A percentile compares a stretch with the other conserved stretches of the same genome.
These are phyloP conservation scores for Sphagnurus paluster DNA, from an alignment of 1,284 basidiomycete genomes.

Conservation along the genomic window DNA sequence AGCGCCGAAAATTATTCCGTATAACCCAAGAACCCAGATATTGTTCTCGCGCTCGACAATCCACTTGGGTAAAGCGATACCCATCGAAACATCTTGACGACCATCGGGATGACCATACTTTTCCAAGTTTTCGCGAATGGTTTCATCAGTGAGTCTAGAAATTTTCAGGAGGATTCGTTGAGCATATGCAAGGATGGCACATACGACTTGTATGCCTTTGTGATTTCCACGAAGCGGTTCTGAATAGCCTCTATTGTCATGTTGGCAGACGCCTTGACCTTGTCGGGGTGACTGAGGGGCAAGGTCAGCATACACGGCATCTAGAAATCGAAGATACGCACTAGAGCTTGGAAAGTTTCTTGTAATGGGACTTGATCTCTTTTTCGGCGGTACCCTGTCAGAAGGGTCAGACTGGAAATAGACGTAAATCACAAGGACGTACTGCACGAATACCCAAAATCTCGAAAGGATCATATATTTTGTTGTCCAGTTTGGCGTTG, in stretches of 20 bases:
- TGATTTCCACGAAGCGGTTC: constrained; percentile 88
- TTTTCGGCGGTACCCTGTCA: constrained; percentile 80
- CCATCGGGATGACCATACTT: constrained; percentile 97
- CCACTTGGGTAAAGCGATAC: constrained; percentile 95
- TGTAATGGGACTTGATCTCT: constrained; percentile 96
- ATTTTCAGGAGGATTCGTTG: constrained; percentile 5
- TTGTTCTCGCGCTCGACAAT: constrained; percentile 92
- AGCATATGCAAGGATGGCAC: constrained; percentile 23
- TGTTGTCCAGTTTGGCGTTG: constrained; percentile 61
- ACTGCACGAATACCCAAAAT: constrained; percentile 86
- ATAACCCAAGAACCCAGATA: constrained; percentile 86
- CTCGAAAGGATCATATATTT: constrained; percentile 92
- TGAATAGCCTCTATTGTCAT: constrained; percentile 91
- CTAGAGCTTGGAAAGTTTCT: constrained; percentile 90
- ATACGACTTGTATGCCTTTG: constrained; percentile 97
- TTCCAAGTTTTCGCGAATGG: constrained; percentile 89
- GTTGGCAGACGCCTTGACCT: constrained; percentile 82
- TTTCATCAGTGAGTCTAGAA: constrained; percentile 86
- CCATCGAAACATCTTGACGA: constrained; percentile 91
- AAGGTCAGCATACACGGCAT: background rate
- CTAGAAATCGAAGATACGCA: constrained; percentile 39
- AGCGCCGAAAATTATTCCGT: constrained; percentile 87
- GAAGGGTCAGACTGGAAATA: constrained; percentile 4
- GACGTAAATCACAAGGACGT: constrained; percentile 15
- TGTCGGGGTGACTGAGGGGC: constrained; percentile 87